Evolutionary conservation across 371 early-diverging fungal species (phyloP).

Genomic region (Mucor plumbeus): DNA sequence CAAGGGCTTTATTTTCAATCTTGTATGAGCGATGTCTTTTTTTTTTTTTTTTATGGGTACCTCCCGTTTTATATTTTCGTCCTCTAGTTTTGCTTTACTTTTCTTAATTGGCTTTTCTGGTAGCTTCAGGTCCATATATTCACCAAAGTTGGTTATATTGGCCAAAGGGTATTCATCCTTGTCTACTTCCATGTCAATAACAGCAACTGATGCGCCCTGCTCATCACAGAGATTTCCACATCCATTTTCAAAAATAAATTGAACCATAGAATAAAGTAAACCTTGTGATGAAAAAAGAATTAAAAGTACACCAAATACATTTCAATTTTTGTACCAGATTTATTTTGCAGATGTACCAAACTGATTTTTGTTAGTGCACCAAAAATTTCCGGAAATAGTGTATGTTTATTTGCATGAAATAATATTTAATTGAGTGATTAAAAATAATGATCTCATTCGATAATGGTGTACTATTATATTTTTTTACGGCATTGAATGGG

Average conservation of each 20-base stretch:
- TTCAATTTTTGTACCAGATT: too few relatives aligned
- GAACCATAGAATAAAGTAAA: not conserved
- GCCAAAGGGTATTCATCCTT: constrained; percentile 13
- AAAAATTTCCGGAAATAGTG: too few relatives aligned
- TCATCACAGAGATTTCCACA: not conserved
- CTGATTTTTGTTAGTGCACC: too few relatives aligned
- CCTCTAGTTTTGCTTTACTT: too few relatives aligned
- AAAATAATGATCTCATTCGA: constrained; percentile 17
- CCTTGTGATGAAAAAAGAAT: not conserved
- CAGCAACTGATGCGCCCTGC: not conserved
- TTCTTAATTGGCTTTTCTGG: constrained; percentile 12
- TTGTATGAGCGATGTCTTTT: constrained; percentile 18
- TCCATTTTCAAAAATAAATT: not conserved
- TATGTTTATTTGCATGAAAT: too few relatives aligned
- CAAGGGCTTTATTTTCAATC: constrained; percentile 14
- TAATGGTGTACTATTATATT: constrained; percentile 26
- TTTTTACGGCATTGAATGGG: constrained; percentile 27
- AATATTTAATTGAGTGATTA: too few relatives aligned
- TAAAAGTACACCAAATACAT: not conserved
- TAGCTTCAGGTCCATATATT: constrained; percentile 9
- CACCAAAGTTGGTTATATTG: constrained; percentile 6
- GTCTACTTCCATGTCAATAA: constrained; percentile 7
- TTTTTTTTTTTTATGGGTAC: not conserved
- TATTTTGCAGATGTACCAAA: too few relatives aligned
- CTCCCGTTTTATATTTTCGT: too few relatives aligned